phyloP scores from a whole-genome alignment of 495 filamentous ascomycete genomes.

The Delitschia confertaspora region DNA sequence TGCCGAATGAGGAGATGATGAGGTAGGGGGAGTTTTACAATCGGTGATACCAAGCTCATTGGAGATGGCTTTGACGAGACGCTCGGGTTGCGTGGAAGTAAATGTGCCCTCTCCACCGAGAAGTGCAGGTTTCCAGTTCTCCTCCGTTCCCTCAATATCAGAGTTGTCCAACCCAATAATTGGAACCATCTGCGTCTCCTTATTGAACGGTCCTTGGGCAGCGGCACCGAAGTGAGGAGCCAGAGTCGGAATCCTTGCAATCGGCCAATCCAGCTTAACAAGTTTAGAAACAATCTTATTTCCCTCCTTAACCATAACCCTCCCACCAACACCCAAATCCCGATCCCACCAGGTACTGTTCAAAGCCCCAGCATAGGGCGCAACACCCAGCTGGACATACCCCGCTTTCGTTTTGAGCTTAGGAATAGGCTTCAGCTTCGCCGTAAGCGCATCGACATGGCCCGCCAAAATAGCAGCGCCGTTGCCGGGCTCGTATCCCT shows the following conservation, averaged over 20 bases:
- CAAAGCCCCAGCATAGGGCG: constrained; percentile 81
- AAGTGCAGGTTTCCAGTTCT: constrained; percentile 27
- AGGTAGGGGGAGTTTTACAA: constrained; percentile 31
- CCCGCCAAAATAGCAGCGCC: constrained; percentile 74
- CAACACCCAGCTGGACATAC: constrained; percentile 83
- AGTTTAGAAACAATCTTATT: constrained; percentile 77
- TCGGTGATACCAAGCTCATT: constrained; percentile 61
- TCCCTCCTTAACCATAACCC: constrained; percentile 70
- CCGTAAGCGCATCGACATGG: constrained; percentile 86
- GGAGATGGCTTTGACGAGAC: constrained; percentile 75
- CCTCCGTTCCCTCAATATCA: constrained; percentile 36
- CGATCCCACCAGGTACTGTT: constrained; percentile 91
- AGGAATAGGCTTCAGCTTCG: constrained; percentile 78
- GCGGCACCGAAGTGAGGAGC: constrained; percentile 87
- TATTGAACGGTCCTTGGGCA: constrained; percentile 69
- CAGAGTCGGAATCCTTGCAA: constrained; percentile 85
- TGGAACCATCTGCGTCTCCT: constrained; percentile 88
- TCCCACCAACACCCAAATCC: constrained; percentile 81
- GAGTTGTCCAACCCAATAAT: constrained; percentile 83
- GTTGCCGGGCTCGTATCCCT: constrained; percentile 74
- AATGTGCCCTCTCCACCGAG: constrained; percentile 52
- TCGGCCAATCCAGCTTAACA: constrained; percentile 86
- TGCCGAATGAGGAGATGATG: not conserved
- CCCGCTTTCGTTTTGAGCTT: constrained; percentile 71
- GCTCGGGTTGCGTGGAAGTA: constrained; percentile 67